Conservation (phyloP, 192 early-diverging fungal species). For the Podila minutissima region DNA sequence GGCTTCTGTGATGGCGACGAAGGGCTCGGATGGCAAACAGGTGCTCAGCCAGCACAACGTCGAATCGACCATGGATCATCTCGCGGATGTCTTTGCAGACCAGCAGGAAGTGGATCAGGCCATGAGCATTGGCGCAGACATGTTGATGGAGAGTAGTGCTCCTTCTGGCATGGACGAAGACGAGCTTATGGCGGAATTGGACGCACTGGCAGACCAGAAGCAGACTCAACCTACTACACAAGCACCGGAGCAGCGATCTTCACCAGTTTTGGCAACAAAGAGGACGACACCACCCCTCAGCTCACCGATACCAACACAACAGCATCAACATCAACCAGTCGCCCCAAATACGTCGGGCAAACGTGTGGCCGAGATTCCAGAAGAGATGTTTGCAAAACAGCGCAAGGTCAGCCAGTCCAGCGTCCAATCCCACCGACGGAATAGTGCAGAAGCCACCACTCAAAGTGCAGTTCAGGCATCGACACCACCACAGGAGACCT, state of each 20-base stretch:
- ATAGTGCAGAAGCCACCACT: not conserved
- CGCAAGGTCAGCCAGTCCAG: conserved; percentile 36
- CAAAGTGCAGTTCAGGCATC: too few relatives aligned
- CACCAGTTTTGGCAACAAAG: not conserved
- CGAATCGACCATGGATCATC: conserved; percentile 67
- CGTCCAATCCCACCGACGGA: conserved; percentile 12
- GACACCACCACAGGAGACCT: too few relatives aligned
- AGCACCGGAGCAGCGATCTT: not conserved
- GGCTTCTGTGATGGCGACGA: conserved; percentile 53
- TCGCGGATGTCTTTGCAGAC: conserved; percentile 68
- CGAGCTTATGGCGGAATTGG: conserved; percentile 38
- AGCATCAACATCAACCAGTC: not conserved
- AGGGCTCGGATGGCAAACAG: conserved; percentile 22
- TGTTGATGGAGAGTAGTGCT: conserved; percentile 13
- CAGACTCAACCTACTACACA: not conserved
- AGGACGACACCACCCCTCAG: not conserved
- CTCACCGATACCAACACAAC: not conserved
- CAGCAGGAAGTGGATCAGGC: conserved; percentile 71
- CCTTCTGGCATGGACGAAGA: conserved; percentile 35
- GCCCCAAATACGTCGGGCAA: conserved; percentile 15
- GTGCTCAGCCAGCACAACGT: conserved; percentile 60
- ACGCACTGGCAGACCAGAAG: conserved; percentile 22
- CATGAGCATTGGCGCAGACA: conserved; percentile 49
- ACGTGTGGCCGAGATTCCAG: conserved; percentile 40
- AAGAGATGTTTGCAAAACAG: conserved; percentile 25